Evolutionary conservation across 2,329 filamentous ascomycete genomes (phyloP).

Genomic region (Blastomyces gilchristii): DNA sequence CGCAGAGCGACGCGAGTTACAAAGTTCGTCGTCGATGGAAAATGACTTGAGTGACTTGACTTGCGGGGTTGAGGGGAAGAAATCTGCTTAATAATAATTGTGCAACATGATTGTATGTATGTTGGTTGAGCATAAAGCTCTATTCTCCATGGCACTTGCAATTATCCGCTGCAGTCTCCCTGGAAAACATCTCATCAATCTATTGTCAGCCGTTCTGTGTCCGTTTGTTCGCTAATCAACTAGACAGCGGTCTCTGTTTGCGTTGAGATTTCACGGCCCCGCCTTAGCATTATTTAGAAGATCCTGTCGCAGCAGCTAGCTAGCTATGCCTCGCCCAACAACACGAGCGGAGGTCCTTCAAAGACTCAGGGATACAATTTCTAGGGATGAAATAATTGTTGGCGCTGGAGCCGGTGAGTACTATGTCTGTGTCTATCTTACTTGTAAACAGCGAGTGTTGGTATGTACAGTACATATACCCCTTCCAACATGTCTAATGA

Average conservation of each 20-base stretch:
- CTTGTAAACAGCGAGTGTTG: background rate
- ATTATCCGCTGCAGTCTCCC: background rate
- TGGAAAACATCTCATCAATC: background rate
- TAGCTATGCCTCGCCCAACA: conserved; percentile 48
- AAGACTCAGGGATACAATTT: conserved; percentile 45
- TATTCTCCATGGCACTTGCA: background rate
- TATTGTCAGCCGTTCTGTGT: background rate
- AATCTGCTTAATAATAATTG: conserved; percentile 2
- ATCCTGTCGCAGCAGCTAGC: conserved; percentile 12
- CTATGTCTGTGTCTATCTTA: background rate
- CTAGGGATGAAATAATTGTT: conserved; percentile 49
- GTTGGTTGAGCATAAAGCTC: too few relatives aligned
- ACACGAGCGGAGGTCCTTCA: conserved; percentile 47
- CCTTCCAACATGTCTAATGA: background rate
- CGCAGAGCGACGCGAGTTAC: background rate
- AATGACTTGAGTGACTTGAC: background rate
- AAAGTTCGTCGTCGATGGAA: background rate
- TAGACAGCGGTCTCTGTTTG: background rate
- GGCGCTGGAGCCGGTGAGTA: conserved; percentile 53
- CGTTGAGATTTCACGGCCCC: background rate
- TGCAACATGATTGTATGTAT: background rate
- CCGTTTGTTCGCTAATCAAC: background rate
- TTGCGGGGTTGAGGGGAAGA: conserved; percentile 1
- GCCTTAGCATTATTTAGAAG: background rate
- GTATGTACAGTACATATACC: background rate